Evolutionary conservation across 768 basidiomycete genomes (phyloP), one percentile per base, ranked within the genome.

Genomic region (Mycena capillaripes): DNA sequence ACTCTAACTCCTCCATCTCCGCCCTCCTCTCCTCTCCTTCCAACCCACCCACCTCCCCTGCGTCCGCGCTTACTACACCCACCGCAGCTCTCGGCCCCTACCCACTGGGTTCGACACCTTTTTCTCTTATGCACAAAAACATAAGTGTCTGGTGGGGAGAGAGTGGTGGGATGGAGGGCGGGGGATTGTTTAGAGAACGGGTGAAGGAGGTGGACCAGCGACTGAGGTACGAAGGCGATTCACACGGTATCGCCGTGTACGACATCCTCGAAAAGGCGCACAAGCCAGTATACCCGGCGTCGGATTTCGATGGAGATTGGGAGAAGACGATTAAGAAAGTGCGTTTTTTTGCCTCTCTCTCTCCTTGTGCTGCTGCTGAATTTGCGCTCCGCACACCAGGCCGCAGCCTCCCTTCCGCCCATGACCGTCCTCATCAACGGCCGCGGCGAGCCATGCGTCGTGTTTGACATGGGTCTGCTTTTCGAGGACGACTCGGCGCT

Each of bases 371-470:
- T 27, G 17, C 56, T 59, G 50, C 10, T 36, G n/a, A n/a, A n/a
- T n/a, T 36, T 36, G 7, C 27, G 11, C 12, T 17, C 8, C 40
- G 5, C n/a, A n/a, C n/a, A n/a, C n/a, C 50, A 76, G 75, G 69
- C 74, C 70, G 66, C 57, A 6, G 3, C 36, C 29, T 7, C 27
- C 48, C 72, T 76, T 42, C 75, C 75, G 3, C n/a, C 42, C 1
- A 56, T 76, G 52, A 70, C 65, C 11, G 63, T 76, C 17, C 32
- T 76, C 36, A 59, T 76, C 48, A 74, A 74, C 57, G 75, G 70
- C 0, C 71, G 75, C 58, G 75, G 74, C 69, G 72, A 76, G 59
- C 75, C 75, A 21, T 70, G 75, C 36, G 72, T 76, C 27, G 66
- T 71, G 2, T 76, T 74, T 32, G 67, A 76, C 44, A 40, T 65